These are phyloP conservation scores for Kodamaea laetipori DNA, from an alignment of 805 yeast species.

Conservation along the genomic window DNA sequence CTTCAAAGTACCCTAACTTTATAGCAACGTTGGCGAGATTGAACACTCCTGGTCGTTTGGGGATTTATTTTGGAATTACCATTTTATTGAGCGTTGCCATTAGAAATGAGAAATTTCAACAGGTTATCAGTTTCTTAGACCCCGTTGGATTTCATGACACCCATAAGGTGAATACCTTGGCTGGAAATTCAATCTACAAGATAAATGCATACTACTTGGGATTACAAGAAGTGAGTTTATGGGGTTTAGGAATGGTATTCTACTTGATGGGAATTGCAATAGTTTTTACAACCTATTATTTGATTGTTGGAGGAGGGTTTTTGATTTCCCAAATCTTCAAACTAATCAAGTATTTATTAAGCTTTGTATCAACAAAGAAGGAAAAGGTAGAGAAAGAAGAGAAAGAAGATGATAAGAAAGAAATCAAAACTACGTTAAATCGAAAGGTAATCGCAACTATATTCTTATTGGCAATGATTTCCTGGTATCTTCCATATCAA, in stretches of 20 bases:
- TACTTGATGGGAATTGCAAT: conserved; percentile 47
- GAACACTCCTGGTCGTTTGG: conserved; percentile 23
- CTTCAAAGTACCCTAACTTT: conserved; percentile 33
- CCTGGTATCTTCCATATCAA: conserved; percentile 77
- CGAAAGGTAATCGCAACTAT: conserved; percentile 33
- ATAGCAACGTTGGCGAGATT: conserved; percentile 39
- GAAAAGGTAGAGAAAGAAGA: neutral
- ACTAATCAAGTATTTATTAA: neutral
- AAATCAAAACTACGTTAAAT: neutral
- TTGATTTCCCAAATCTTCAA: conserved; percentile 1
- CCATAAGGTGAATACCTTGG: conserved; percentile 43
- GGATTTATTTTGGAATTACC: conserved; percentile 23
- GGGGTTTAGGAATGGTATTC: conserved; percentile 63
- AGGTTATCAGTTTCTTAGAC: conserved; percentile 47
- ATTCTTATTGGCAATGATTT: conserved; percentile 46
- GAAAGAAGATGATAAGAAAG: neutral
- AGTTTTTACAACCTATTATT: conserved; percentile 39
- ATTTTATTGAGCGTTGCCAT: conserved; percentile 42
- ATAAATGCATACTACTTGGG: conserved; percentile 70
- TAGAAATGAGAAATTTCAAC: conserved; percentile 36
- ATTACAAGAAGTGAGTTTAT: conserved; percentile 54
- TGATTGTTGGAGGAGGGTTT: conserved; percentile 11
- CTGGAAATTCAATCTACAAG: conserved; percentile 29
- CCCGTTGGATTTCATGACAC: conserved; percentile 55
- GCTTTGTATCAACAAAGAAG: neutral